Evolutionary conservation across 179 eudicot genomes (phyloP).

Genomic region (Beta macrorhiza): DNA sequence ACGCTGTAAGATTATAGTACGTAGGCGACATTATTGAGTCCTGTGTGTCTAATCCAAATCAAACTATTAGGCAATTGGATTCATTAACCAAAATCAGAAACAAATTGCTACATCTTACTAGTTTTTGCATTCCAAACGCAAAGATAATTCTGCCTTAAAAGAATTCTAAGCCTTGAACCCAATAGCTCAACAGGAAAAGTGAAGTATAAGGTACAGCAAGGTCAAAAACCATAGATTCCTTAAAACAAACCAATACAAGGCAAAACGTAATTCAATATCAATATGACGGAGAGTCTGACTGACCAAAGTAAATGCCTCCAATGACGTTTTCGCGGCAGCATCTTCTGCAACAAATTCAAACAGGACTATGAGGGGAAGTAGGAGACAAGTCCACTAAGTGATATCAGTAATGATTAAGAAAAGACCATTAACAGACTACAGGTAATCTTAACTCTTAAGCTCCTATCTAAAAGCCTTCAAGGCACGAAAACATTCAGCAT

Average conservation of each 20-base stretch:
- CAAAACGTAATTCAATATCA: background rate
- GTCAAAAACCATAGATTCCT: background rate
- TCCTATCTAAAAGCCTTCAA: background rate
- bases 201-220: background rate
- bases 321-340: slow-evolving; percentile 37
- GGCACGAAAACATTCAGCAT: background rate
- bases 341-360: slow-evolving; percentile 42
- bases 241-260: background rate
- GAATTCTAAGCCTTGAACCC: background rate
- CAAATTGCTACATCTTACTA: background rate
- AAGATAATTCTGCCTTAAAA: too few relatives aligned
- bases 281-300: slow-evolving; percentile 19
- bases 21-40: background rate
- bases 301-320: slow-evolving; percentile 38
- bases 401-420: background rate
- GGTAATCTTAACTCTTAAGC: background rate
- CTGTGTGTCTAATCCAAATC: background rate
- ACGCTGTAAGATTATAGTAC: background rate
- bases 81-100: background rate
- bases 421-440: background rate
- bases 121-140: background rate
- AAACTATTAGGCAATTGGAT: background rate
- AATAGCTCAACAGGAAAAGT: background rate
- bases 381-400: background rate
- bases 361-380: background rate